Evolutionary conservation across 805 yeast genomes (phyloP).

Genomic region (Kazachstania bromeliacearum): DNA sequence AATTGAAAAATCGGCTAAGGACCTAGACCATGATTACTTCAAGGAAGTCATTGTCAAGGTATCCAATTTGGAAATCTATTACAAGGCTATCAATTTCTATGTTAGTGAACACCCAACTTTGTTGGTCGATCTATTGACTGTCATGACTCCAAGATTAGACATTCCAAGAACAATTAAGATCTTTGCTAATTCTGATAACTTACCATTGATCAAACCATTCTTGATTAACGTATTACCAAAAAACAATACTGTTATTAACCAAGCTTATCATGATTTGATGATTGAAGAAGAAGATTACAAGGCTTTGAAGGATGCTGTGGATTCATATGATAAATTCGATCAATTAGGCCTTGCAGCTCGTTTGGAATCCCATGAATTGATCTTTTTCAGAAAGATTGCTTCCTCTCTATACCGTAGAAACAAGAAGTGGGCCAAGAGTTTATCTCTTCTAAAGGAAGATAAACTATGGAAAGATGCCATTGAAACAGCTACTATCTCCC

Average conservation of each 20-base stretch:
- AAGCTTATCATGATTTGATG: slow-evolving; percentile 89
- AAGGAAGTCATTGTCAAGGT: slow-evolving; percentile 93
- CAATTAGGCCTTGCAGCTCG: slow-evolving; percentile 86
- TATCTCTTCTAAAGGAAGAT: slow-evolving; percentile 81
- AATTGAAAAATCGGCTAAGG: slow-evolving; percentile 89
- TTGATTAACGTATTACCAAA: slow-evolving; percentile 82
- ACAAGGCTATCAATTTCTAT: slow-evolving; percentile 94
- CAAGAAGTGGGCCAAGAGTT: slow-evolving; percentile 86
- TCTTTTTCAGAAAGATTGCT: slow-evolving; percentile 93
- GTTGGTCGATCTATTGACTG: slow-evolving; percentile 76
- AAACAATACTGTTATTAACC: slow-evolving; percentile 84
- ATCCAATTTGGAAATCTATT: slow-evolving; percentile 90
- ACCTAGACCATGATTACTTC: slow-evolving; percentile 88
- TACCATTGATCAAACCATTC: slow-evolving; percentile 94
- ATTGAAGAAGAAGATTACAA: slow-evolving; percentile 96
- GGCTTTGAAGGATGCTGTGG: slow-evolving; percentile 78
- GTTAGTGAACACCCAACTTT: slow-evolving; percentile 86
- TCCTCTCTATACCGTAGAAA: slow-evolving; percentile 89
- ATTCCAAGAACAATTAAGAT: slow-evolving; percentile 90
- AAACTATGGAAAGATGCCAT: slow-evolving; percentile 92
- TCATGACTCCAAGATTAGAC: slow-evolving; percentile 80
- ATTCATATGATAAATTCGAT: slow-evolving; percentile 84
- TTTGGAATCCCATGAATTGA: slow-evolving; percentile 80
- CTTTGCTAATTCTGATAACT: slow-evolving; percentile 89
- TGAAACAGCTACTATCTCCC: slow-evolving; percentile 80